Base-by-base conservation (phyloP, 106 monocot genomes). In the Acorus gramineus region DNA sequence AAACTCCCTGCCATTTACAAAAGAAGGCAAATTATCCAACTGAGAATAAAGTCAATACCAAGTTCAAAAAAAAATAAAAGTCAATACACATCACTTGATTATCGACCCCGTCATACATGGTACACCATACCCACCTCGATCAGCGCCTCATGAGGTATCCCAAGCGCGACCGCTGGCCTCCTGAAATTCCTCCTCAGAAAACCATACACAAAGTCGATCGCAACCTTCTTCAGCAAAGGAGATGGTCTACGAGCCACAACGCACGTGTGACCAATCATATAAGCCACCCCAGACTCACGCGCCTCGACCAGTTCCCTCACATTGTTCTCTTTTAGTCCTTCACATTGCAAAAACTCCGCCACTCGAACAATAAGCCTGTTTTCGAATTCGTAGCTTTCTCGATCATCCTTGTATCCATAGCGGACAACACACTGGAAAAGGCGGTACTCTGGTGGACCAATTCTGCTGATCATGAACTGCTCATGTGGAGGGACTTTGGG, bases 251-350 rank as follows among this genome's bases (percentile, higher is more conserved):
- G 50, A 4, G 60, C 58, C 45, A 12, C 58, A 2, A 73, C 50
- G 8, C 66, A 13, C 11, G 58, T 43, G 3, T 73, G 59, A 3
- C 66, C 58, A 7, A 66, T 13, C 13, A 73, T 60, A 51, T 73
- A 73, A 4, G 65, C 66, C 8, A 53, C 60, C 2, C 73, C 73
- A 46, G 52, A 46, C 52, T 73, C 73, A 65, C 60, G 57, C 2
- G 66, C 73, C 46, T 60, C 66, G 13, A 73, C 3, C 49, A 73
- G 42, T 44, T 65, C 73, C 14, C 65, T 57, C 57, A 73, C 70
- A 44, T 53, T 61, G 10, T 50, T 55, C 1, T 45, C 53, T 6
- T 60, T 45, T 0, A 73, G 11, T 10, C 46, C 59, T 6, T 59
- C 58, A 7, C 14, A 42, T 5, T 65, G 60, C 8, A 73, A 46